Conservation (phyloP, 306 rosid species). For the Benincasa hispida region DNA sequence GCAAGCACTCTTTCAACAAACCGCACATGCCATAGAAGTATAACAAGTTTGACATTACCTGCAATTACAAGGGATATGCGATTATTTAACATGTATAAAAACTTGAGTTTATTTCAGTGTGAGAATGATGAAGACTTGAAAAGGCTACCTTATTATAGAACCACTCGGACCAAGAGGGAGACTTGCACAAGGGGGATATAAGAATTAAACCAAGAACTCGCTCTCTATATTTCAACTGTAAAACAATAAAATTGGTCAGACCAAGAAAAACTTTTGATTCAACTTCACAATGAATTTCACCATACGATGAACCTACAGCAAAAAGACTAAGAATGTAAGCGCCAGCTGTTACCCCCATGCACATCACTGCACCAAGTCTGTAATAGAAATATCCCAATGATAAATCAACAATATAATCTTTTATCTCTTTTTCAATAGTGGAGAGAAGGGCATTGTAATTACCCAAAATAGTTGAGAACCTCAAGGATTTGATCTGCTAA, state of each 20-base stretch:
- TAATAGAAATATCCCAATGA: constrained; percentile 1
- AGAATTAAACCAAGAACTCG: constrained; percentile 88
- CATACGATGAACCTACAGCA: constrained; percentile 46
- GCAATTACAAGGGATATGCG: constrained; percentile 10
- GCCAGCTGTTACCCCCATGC: constrained; percentile 95
- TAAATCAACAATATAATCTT: background rate
- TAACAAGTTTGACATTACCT: constrained; percentile 73
- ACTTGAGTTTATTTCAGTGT: constrained; percentile 2
- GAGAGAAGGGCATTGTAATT: background rate
- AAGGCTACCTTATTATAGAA: constrained; percentile 65
- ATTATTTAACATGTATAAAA: constrained; percentile 5
- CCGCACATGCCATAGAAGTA: constrained; percentile 83
- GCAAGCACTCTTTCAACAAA: constrained; percentile 69
- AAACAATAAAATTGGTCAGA: constrained; percentile 9
- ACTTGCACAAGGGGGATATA: constrained; percentile 82
- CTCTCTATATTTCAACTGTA: constrained; percentile 71
- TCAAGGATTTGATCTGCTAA: constrained; percentile 80
- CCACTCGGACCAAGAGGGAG: constrained; percentile 94
- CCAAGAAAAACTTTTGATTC: background rate
- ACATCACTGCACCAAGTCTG: constrained; percentile 96
- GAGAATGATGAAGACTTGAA: background rate
- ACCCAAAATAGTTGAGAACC: constrained; percentile 77
- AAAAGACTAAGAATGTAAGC: constrained; percentile 75
- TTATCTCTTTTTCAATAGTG: constrained; percentile 7
- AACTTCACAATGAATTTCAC: background rate